Base-by-base conservation (phyloP, 2,329 filamentous ascomycete species). In the Madurella fahalii region DNA sequence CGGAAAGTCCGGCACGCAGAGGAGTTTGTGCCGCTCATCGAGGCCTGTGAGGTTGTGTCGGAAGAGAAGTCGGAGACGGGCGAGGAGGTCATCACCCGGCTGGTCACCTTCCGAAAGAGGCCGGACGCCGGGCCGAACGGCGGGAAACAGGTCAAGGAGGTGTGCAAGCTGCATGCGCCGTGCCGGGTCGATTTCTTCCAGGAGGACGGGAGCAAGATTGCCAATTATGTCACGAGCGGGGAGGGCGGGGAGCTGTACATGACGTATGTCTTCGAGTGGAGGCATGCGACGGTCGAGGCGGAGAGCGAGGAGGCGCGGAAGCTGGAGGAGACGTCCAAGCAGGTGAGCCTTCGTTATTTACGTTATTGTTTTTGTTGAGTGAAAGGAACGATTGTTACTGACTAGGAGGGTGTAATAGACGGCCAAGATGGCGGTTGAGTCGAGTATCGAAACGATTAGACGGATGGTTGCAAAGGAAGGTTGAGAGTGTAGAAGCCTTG, bases 241-340 rank as follows among this genome's bases (percentile, higher is more conserved):
- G 47, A 64, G 9, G 55, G 47, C 44, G 64, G 59, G 48, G 57
- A 59, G 20, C 45, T 71, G 32, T 67, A 59, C 44, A 56, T 72
- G 60, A 71, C 69, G 12, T 71, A 68, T 54, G 56, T 64, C 1
- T 72, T 71, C 58, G 62, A 65, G 25, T 68, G 68, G 67, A 60
- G 60, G 48, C 54, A 65, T 50, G 48, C 58, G 8, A 61, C 53
- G 0, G 54, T 66, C 2, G 58, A 49, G 44, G 53, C 50, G 45
- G 65, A 63, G 40, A 61, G 59, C 30, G 59, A 62, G 17, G 61
- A 61, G 31, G 62, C 57, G 16, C 40, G 34, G 45, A 58, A 48
- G 32, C 48, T 63, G 47, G 53, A 61, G 59, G 64, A 43, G 5
- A 44, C 17, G 52, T 61, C 64, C 49, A 56, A 62, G 47, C 54